phyloP scores from a whole-genome alignment of 306 rosid genomes.

The Cicer pinnatifidum region DNA sequence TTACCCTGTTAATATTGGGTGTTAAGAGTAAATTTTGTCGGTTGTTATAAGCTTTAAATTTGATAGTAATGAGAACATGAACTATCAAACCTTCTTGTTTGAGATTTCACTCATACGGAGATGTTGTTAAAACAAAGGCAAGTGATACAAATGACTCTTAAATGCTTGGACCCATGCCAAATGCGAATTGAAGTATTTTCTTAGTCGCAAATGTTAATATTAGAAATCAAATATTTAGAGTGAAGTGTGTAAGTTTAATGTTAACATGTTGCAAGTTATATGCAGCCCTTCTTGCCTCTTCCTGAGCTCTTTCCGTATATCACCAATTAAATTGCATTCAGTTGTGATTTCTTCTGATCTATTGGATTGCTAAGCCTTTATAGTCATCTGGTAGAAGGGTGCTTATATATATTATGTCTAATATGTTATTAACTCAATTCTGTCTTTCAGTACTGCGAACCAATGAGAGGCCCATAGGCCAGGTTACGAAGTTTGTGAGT shows the following conservation, averaged over 20 bases:
- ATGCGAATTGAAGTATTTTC: neutral
- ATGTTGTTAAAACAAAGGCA: neutral
- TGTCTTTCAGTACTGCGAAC: conserved; percentile 52
- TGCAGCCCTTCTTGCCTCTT: neutral
- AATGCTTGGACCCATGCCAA: conserved; percentile 24
- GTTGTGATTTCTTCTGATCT: conserved; percentile 19
- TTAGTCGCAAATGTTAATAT: neutral
- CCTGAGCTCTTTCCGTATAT: conserved; percentile 14
- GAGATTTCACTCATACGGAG: conserved; percentile 12
- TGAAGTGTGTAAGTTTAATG: neutral
- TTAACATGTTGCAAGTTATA: conserved; percentile 17
- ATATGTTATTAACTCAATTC: conserved; percentile 21
- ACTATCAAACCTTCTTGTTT: conserved; percentile 30
- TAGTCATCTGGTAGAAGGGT: conserved; percentile 11
- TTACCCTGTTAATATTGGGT: neutral
- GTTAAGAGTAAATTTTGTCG: neutral
- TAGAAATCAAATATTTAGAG: neutral
- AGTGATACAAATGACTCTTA: conserved; percentile 3
- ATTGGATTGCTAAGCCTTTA: neutral
- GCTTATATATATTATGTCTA: conserved; percentile 14
- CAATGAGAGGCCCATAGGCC: conserved; percentile 54
- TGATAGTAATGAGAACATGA: conserved; percentile 4
- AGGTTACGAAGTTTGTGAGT: conserved; percentile 63
- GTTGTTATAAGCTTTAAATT: neutral
- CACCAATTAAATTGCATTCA: neutral